Conservation (phyloP, 257 asterid species). For the Solanum paucissectum region DNA sequence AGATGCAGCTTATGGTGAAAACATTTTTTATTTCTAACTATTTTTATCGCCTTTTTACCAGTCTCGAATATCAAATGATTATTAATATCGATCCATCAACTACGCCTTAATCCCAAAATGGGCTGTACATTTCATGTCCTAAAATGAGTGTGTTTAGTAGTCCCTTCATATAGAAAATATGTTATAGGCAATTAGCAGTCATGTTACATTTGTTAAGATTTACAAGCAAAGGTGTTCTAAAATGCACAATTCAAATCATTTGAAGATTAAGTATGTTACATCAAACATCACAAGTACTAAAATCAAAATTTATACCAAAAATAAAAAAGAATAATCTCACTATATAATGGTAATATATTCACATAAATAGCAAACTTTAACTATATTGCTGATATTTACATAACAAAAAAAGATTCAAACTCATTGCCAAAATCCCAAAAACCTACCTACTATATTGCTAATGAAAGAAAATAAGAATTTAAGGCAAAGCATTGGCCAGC, state of each 20-base stretch:
- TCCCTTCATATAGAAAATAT: neutral
- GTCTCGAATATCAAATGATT: neutral
- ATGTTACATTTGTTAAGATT: neutral
- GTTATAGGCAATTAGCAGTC: neutral
- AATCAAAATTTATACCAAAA: neutral
- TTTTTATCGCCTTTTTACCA: neutral
- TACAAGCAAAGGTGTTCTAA: neutral
- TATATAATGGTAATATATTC: neutral
- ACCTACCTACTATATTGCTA: neutral
- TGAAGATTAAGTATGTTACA: neutral
- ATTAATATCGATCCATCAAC: neutral
- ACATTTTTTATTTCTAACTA: neutral
- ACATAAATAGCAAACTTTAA: neutral
- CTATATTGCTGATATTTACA: neutral
- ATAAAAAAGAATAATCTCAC: neutral
- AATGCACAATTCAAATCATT: neutral
- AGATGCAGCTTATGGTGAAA: neutral
- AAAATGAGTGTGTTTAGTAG: neutral
- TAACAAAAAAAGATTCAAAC: neutral
- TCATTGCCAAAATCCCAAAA: neutral
- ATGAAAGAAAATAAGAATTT: neutral
- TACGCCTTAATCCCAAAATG: neutral
- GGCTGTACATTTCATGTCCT: neutral
- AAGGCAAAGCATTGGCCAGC: conserved; percentile 17
- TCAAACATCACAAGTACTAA: fast-evolving